phyloP scores from a whole-genome alignment of 176 grass and related monocot genomes.

The Carex parvula region DNA sequence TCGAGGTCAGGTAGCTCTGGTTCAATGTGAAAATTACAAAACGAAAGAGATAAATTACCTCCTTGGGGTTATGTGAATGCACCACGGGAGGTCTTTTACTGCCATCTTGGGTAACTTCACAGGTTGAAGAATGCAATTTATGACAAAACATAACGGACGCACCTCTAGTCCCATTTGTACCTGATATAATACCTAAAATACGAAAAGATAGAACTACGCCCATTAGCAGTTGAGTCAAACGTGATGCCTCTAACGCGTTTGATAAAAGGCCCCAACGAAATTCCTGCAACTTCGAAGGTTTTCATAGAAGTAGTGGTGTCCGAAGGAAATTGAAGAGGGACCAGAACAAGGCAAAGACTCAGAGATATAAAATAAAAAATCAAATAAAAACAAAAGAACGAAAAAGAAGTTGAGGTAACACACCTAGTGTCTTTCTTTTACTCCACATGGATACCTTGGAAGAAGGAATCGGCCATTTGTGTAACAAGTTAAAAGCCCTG shows the following conservation, averaged over 20 bases:
- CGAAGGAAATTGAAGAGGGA: neutral
- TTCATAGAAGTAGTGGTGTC: neutral
- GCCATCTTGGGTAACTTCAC: slow-evolving; percentile 4
- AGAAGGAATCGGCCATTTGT: slow-evolving; percentile 33
- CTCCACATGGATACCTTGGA: slow-evolving; percentile 9
- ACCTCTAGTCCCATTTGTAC: slow-evolving; percentile 1
- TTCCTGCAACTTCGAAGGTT: neutral
- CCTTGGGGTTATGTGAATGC: neutral
- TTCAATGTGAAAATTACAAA: neutral
- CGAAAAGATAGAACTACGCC: neutral
- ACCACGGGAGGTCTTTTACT: slow-evolving; percentile 2
- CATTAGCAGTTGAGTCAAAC: neutral
- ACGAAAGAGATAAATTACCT: neutral
- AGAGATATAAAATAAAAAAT: neutral
- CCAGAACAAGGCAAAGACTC: neutral
- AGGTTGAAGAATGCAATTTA: slow-evolving; percentile 5
- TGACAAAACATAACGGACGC: slow-evolving; percentile 5
- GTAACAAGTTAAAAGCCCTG: slow-evolving; percentile 32
- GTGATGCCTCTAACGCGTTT: slow-evolving; percentile 5
- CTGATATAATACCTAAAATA: slow-evolving; percentile 3
- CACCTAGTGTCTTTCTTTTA: slow-evolving; percentile 1
- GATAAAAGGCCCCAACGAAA: neutral
- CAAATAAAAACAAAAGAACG: neutral
- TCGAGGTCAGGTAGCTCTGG: neutral
- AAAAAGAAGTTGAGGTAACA: neutral